These are phyloP conservation scores for Onygenales sp. DNA, from an alignment of 2,329 filamentous ascomycete species.

Conservation along the genomic window DNA sequence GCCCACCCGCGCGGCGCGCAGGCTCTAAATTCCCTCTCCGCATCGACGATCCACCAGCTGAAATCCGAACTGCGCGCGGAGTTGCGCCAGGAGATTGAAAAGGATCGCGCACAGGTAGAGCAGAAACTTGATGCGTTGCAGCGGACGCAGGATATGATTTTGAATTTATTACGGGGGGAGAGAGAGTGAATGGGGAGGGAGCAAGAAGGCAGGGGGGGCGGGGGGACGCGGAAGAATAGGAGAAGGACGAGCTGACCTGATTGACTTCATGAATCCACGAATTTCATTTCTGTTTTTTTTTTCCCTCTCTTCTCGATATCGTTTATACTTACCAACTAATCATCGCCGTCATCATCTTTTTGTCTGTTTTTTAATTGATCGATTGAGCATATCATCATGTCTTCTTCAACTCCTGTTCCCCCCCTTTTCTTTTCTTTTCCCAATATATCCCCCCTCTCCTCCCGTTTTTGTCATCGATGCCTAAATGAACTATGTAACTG, in stretches of 20 bases:
- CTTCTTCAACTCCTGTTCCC: not conserved
- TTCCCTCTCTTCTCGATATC: not conserved
- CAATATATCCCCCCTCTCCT: too few species aligned
- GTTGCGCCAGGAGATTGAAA: constrained; percentile 23
- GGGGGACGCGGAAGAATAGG: too few species aligned
- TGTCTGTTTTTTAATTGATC: too few species aligned
- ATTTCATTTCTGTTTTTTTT: not conserved
- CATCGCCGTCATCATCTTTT: too few species aligned
- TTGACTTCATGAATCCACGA: not conserved
- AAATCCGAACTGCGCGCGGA: constrained; percentile 25
- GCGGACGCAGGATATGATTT: constrained; percentile 31
- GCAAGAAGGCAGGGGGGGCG: too few species aligned
- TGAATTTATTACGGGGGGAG: constrained; percentile 30
- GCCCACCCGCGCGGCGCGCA: not conserved
- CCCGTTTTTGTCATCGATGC: too few species aligned
- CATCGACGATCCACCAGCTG: constrained; percentile 17
- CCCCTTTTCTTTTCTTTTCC: not conserved
- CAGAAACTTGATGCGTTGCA: constrained; percentile 30
- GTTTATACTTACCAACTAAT: not conserved
- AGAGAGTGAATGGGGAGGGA: constrained; percentile 6
- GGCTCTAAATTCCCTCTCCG: constrained; percentile 1
- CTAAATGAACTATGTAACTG: too few species aligned
- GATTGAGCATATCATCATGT: too few species aligned
- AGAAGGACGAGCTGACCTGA: too few species aligned
- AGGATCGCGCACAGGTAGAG: constrained; percentile 23